A percentile compares a stretch with the other conserved stretches of the same genome.
Evolutionary conservation across 139 green algal genomes (phyloP).

Genomic region (Chlorella ohadii): DNA sequence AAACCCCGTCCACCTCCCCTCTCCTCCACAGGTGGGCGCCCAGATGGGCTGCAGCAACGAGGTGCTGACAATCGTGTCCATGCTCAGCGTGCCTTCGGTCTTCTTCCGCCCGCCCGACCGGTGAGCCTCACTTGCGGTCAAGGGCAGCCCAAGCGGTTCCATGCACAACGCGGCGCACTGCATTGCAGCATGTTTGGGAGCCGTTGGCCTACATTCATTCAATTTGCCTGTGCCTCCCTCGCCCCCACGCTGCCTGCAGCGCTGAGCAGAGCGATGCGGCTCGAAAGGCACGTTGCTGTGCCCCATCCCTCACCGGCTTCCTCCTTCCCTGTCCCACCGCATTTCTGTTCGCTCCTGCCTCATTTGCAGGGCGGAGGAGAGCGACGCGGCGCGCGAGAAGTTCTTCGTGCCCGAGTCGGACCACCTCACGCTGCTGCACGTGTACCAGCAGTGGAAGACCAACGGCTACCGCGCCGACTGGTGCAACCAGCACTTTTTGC

Average conservation of each 20-base stretch:
- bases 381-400: conserved; percentile 96
- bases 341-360: background rate
- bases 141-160: too few relatives aligned
- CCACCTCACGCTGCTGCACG: conserved; percentile 98
- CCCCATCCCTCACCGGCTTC: background rate
- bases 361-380: conserved; percentile 85
- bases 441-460: conserved; percentile 99
- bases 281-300: background rate
- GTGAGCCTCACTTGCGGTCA: background rate
- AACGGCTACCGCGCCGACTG: conserved; percentile 91
- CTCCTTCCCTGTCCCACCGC: background rate
- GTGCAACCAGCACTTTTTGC: conserved; percentile 96
- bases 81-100: conserved; percentile 92
- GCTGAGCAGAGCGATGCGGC: background rate
- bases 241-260: too few relatives aligned
- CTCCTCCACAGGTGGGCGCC: conserved; percentile 69
- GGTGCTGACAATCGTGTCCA: conserved; percentile 91
- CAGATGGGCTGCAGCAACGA: conserved; percentile 78
- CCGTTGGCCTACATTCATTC: too few relatives aligned
- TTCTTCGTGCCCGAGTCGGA: conserved; percentile 99
- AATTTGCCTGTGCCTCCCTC: background rate
- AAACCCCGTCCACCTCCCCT: too few relatives aligned
- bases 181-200: too few relatives aligned
- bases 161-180: too few relatives aligned
- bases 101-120: conserved; percentile 92